Evolutionary conservation across 257 asterid genomes (phyloP), one percentile per base, ranked within the genome.

Genomic region (Mentha longifolia): DNA sequence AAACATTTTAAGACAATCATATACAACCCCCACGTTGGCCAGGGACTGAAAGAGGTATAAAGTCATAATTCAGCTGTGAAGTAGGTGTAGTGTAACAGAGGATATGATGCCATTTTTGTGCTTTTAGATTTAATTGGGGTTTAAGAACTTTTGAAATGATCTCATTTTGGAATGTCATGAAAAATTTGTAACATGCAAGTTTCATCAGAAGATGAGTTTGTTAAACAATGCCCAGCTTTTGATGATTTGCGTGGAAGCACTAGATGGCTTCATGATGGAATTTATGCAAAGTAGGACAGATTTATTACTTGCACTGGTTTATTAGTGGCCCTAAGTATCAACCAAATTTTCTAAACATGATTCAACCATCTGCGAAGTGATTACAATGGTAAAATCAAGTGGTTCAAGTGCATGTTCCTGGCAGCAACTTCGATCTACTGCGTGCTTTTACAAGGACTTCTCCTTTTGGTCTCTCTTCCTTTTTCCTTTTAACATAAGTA

Each of bases 11-110:
- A 81, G 85, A 80, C 62, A 55, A 52, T 92, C 77, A 73, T 77
- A 33, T 92, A 92, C 85, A 85, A 68, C 84, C 98, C 98, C 67
- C 83, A 77, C 2, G 77, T 73, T 76, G 87, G 84, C 59, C 80
- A 35, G 61, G 63, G 88, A 81, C 25, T 74, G 37, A 79, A 82
- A 78, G 97, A 88, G 97, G 98, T 92, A 92, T 19, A 49, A 3
- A 61, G 22, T 42, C 37, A 47, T 35, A 57, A 17, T 35, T 35
- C 49, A 39, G 49, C 49, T 45, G 8, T 57, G 62, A 50, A 59
- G 61, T 64, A 30, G 25, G 25, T 37, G 77, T 49, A 41, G 25
- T 22, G 25, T 58, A 16, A 2, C 56, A 37, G 45, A 59, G 30
- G 49, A 61, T 47, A 60, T 64, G 69, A 13, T 63, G 39, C 47